Evolutionary conservation across 2,329 filamentous ascomycete genomes (phyloP), one percentile per base, ranked within the genome.

Genomic region (Hypoxylon sp.): DNA sequence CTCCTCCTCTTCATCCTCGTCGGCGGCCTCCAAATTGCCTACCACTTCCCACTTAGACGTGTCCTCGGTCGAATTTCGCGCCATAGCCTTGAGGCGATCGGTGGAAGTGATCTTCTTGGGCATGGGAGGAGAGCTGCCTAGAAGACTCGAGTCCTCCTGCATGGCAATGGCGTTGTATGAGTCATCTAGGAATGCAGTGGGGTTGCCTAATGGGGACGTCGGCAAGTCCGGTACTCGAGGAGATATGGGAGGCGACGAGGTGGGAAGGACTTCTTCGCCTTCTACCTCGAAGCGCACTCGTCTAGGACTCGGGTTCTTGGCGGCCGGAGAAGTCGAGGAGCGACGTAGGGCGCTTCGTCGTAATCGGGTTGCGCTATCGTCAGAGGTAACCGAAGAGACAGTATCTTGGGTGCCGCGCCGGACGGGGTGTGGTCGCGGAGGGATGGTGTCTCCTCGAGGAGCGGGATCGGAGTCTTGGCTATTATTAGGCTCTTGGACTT

Each of bases 201-300:
- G 60, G 67, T 60, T 64, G 64, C 60, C 65, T 50, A 68, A 68
- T 10, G 70, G 76, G 65, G 67, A 72, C 64, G 58, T 74, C 70
- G 52, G 74, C 64, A 52, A 70, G 61, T 73, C 64, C 31, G 62
- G 51, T 26, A 50, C 49, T 48, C 69, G 67, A 48, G 69, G 63
- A 59, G 67, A 68, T 18, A 62, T 61, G 59, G 79, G 77, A 42
- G 84, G 85, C 18, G 84, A 86, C 21, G 80, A 75, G 41, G 84
- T 86, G 17, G 85, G 83, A 55, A 86, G 73, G 29, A 88, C 83
- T 67, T 88, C 84, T 62, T 80, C 75, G 49, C 84, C 85, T 68
- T 80, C 79, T 41, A 88, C 81, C 31, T 86, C 81, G 62, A 88
- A 88, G 43, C 86, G 84, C 54, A 88, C 86, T 57, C 83, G 79